phyloP scores from a whole-genome alignment of 2,329 filamentous ascomycete genomes.

The Cordyceps javanica region DNA sequence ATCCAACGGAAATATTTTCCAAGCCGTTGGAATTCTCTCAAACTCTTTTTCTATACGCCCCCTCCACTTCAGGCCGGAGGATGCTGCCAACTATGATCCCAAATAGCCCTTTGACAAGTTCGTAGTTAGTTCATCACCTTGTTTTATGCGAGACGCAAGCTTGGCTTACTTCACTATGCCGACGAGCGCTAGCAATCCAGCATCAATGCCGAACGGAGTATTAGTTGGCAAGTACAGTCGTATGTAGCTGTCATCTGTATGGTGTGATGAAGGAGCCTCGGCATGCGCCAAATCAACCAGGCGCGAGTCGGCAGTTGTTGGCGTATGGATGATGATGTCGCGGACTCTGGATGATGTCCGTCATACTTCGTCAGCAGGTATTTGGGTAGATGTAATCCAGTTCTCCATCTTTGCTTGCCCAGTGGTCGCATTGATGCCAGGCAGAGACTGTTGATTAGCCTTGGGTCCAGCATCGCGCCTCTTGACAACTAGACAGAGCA shows the following conservation, averaged over 20 bases:
- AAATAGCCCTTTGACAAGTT: neutral
- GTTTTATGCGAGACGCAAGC: constrained; percentile 2
- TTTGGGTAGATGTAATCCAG: constrained; percentile 76
- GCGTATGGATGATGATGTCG: constrained; percentile 18
- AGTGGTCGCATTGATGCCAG: constrained; percentile 23
- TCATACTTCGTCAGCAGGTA: constrained; percentile 34
- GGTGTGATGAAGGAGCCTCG: neutral
- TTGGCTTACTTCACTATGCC: neutral
- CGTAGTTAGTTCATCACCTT: neutral
- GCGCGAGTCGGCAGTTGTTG: neutral
- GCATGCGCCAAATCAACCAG: neutral
- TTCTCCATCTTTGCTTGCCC: constrained; percentile 59
- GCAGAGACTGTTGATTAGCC: constrained; percentile 27
- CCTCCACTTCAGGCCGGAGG: too few relatives aligned
- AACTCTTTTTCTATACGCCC: too few relatives aligned
- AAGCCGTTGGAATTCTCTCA: too few relatives aligned
- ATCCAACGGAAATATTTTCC: too few relatives aligned
- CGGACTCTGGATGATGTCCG: neutral
- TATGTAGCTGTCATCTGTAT: constrained; percentile 2
- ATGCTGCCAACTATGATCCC: too few relatives aligned
- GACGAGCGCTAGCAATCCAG: neutral
- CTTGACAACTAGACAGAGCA: constrained; percentile 83
- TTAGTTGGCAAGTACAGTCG: constrained; percentile 1
- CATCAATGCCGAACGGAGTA: neutral
- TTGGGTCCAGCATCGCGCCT: constrained; percentile 62